A percentile compares a stretch with the other conserved stretches of the same genome.
phyloP scores from a whole-genome alignment of 805 yeast genomes.

The Crinitomyces ghanaensis region DNA sequence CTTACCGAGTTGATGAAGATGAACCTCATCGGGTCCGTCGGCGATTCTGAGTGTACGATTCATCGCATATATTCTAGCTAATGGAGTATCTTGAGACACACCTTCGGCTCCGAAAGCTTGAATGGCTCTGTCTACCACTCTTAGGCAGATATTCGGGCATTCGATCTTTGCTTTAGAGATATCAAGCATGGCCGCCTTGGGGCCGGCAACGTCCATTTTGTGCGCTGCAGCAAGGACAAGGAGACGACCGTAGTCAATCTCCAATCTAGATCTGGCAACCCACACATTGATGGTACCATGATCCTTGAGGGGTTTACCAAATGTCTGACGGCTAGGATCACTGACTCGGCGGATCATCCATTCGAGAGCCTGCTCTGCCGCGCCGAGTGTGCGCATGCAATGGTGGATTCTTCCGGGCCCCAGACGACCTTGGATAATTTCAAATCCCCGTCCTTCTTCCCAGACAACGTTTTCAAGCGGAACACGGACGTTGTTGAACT shows the following conservation, averaged over 20 bases:
- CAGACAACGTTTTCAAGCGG: conserved; percentile 34
- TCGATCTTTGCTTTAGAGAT: conserved; percentile 55
- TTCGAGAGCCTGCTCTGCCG: conserved; percentile 44
- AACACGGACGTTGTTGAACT: conserved; percentile 38
- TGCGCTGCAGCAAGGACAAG: conserved; percentile 51
- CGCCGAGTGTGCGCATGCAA: conserved; percentile 55
- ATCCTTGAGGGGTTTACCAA: conserved; percentile 38
- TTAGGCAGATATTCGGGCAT: conserved; percentile 44
- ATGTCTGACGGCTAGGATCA: conserved; percentile 38
- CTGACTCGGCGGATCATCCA: conserved; percentile 36
- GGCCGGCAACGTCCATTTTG: conserved; percentile 40
- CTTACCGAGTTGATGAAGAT: conserved; percentile 45
- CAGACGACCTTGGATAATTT: conserved; percentile 49
- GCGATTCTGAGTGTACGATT: conserved; percentile 50
- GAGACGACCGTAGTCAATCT: conserved; percentile 41
- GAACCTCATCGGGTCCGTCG: conserved; percentile 64
- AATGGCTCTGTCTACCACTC: conserved; percentile 48
- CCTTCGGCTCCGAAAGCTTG: conserved; percentile 60
- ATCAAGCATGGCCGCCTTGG: conserved; percentile 44
- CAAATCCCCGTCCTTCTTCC: conserved; percentile 48
- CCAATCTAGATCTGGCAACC: conserved; percentile 43
- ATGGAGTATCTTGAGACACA: conserved; percentile 47
- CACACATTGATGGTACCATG: conserved; percentile 40
- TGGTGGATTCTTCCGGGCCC: conserved; percentile 67
- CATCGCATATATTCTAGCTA: conserved; percentile 41